Evolutionary conservation across 768 basidiomycete species (phyloP).

Genomic region (Pholiota microspora): DNA sequence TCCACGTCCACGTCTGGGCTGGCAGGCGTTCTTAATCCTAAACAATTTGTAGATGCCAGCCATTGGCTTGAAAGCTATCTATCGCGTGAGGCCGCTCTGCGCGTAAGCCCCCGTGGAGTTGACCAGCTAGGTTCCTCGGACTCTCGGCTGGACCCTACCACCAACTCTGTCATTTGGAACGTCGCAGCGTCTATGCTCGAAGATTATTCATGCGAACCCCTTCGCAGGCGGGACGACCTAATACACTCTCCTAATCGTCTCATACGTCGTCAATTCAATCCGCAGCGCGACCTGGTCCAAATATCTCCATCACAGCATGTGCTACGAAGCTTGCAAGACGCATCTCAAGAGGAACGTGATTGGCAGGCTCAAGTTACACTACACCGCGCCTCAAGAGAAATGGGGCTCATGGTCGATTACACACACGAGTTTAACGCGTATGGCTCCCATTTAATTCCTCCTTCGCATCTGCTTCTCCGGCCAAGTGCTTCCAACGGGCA

Average conservation of each 20-base stretch:
- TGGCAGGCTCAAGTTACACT: slow-evolving; percentile 21
- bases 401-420: slow-evolving; percentile 29
- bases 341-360: slow-evolving; percentile 8
- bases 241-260: slow-evolving; percentile 4
- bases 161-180: slow-evolving; percentile 36
- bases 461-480: slow-evolving; percentile 12
- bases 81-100: slow-evolving; percentile 32
- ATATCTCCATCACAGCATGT: slow-evolving; percentile 11
- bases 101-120: slow-evolving; percentile 19
- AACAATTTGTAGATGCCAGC: slow-evolving; percentile 37
- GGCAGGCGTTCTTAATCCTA: slow-evolving; percentile 19
- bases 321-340: background rate
- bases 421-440: slow-evolving; percentile 20
- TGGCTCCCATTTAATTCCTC: slow-evolving; percentile 7
- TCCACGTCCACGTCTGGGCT: slow-evolving; percentile 1
- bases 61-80: slow-evolving; percentile 48
- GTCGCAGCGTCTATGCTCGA: slow-evolving; percentile 38
- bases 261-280: slow-evolving; percentile 10
- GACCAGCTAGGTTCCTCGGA: background rate
- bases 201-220: slow-evolving; percentile 40
- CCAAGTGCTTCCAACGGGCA: slow-evolving; percentile 7
- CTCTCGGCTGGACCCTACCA: slow-evolving; percentile 1
- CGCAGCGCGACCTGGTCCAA: slow-evolving; percentile 13
- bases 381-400: slow-evolving; percentile 28
- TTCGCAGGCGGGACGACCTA: slow-evolving; percentile 17